Evolutionary conservation across 2,329 filamentous ascomycete species (phyloP).

Genomic region (Pyrenochaeta sp.): DNA sequence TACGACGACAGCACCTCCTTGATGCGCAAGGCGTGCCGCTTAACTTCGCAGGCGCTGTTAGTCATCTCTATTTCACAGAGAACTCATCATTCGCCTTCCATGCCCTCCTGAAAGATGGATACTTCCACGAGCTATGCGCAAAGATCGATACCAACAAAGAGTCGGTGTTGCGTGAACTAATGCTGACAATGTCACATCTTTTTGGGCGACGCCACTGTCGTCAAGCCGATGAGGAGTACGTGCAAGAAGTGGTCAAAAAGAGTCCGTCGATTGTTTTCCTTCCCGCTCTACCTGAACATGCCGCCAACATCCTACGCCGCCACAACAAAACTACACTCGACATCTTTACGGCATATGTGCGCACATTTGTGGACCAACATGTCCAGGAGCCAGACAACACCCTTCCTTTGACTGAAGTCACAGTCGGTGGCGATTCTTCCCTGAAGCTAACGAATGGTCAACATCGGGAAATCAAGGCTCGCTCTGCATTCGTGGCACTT

Average conservation of each 20-base stretch:
- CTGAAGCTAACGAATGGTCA: slow-evolving; percentile 4
- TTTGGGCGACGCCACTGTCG: slow-evolving; percentile 69
- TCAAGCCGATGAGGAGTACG: slow-evolving; percentile 57
- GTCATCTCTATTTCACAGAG: slow-evolving; percentile 79
- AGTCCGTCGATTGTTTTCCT: slow-evolving; percentile 72
- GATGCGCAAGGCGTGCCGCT: slow-evolving; percentile 68
- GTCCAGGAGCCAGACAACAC: slow-evolving; percentile 61
- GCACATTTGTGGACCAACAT: slow-evolving; percentile 73
- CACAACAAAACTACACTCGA: slow-evolving; percentile 73
- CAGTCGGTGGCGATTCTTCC: slow-evolving; percentile 50
- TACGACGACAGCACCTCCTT: slow-evolving; percentile 73
- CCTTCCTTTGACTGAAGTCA: slow-evolving; percentile 67
- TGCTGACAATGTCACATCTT: slow-evolving; percentile 74
- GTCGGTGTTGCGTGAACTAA: slow-evolving; percentile 64
- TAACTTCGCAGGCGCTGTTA: slow-evolving; percentile 75
- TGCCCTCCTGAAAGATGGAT: slow-evolving; percentile 74
- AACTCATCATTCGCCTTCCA: slow-evolving; percentile 81
- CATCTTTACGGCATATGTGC: slow-evolving; percentile 74
- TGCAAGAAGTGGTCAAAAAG: slow-evolving; percentile 60
- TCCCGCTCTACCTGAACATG: slow-evolving; percentile 67
- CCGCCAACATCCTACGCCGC: slow-evolving; percentile 62
- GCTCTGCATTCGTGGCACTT: slow-evolving; percentile 75
- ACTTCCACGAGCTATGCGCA: slow-evolving; percentile 71
- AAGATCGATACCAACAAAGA: slow-evolving; percentile 62
- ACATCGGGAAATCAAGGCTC: slow-evolving; percentile 56